Base-by-base conservation (phyloP, 805 yeast species). In the Candida palmyrensis region DNA sequence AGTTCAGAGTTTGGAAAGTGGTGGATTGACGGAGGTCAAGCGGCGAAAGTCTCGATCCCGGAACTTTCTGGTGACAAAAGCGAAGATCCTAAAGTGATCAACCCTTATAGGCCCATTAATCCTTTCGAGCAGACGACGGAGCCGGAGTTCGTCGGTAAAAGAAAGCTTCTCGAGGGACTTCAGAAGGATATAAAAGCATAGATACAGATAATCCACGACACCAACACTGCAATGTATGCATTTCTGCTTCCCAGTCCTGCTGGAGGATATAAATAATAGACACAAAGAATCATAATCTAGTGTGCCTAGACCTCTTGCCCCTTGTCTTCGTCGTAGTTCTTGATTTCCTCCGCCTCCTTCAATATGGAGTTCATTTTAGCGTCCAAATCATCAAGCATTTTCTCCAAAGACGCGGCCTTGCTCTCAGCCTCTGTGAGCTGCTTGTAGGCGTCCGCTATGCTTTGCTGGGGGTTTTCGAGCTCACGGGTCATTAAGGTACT, bases 1-100 rank as follows among this genome's bases (percentile, higher is more conserved):
- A 82, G 95, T 37, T 75, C 92, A 0, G 95, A 85, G 36, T 57
- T 66, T 10, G 62, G 71, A 15, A 85, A 86, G 55, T 92, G 98
- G 98, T 92, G 98, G 98, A 67, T 86, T 12, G 80, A 82, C 10
- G 80, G 79, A 8, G 90, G 92, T 0, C 68, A 71, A 38, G 73
- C 79, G 9, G 88, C 89, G 2, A 86, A 81, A 49, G 82, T 90
- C 2, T 52, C 53, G 6, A 66, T 83, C 7, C 57, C 62, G 4
- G 71, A 71, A 26, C 48, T 78, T 21, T 6, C n/a, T 8, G 14
- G 51, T 6, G 57, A 62, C 4, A 62, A 59, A 14, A 38, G 37
- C 12, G 46, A 45, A 3, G 51, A 48, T 11, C 32, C 29, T 14
- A 29, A 40, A 21, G 62, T 77, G 18, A 63, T 89, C 27, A 92